A percentile compares a stretch with the other conserved stretches of the same genome.
Conservation (phyloP, 2,329 filamentous ascomycete species). For the Hortaea sp. region DNA sequence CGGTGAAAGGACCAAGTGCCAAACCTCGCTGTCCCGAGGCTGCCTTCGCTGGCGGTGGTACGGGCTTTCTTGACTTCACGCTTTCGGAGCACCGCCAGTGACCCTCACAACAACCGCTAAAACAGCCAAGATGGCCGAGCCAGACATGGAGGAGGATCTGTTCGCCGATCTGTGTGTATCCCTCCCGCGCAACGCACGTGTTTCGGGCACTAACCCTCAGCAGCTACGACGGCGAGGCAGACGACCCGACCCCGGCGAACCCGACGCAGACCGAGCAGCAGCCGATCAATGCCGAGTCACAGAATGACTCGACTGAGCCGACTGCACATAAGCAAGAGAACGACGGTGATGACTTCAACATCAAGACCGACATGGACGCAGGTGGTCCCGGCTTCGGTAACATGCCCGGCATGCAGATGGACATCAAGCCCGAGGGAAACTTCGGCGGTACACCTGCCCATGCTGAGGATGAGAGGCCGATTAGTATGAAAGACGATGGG, state of each 20-base stretch:
- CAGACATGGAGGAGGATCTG: slow-evolving; percentile 85
- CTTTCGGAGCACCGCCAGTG: too few relatives aligned
- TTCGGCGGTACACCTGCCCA: slow-evolving; percentile 19
- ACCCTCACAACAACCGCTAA: background rate
- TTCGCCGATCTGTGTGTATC: slow-evolving; percentile 79
- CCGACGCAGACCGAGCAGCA: slow-evolving; percentile 2
- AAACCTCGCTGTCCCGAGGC: too few relatives aligned
- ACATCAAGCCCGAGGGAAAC: slow-evolving; percentile 12
- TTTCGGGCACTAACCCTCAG: background rate
- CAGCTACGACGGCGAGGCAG: slow-evolving; percentile 47
- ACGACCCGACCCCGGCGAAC: slow-evolving; percentile 36
- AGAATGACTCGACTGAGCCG: slow-evolving; percentile 8
- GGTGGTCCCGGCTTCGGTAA: slow-evolving; percentile 10
- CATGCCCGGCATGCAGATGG: slow-evolving; percentile 15
- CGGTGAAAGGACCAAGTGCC: too few relatives aligned
- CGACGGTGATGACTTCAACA: slow-evolving; percentile 21
- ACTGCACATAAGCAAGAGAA: slow-evolving; percentile 5
- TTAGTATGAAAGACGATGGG: slow-evolving; percentile 84
- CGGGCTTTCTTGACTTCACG: too few relatives aligned
- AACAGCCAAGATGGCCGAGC: slow-evolving; percentile 60
- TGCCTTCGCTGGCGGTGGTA: too few relatives aligned
- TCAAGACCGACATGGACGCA: slow-evolving; percentile 15
- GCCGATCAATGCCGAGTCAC: slow-evolving; percentile 10
- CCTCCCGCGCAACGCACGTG: too few relatives aligned
- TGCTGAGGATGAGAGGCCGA: slow-evolving; percentile 37